Conservation (phyloP, 495 filamentous ascomycete genomes). For the Aspergillus hancockii region DNA sequence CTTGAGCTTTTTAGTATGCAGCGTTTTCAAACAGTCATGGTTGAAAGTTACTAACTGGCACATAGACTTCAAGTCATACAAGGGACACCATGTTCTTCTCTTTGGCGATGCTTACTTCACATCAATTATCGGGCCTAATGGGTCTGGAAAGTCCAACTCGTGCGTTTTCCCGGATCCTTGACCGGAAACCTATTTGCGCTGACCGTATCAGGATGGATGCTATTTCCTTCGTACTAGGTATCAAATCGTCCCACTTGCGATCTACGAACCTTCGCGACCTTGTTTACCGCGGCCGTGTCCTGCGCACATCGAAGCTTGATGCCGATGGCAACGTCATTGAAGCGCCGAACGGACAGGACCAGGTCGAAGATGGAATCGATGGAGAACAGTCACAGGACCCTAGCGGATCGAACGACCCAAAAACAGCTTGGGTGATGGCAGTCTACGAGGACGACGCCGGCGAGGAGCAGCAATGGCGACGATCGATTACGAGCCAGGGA, state of each 20-base stretch:
- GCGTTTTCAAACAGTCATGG: not conserved
- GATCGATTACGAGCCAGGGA: constrained; percentile 83
- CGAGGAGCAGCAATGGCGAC: constrained; percentile 94
- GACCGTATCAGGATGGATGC: constrained; percentile 81
- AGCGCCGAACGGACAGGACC: constrained; percentile 52
- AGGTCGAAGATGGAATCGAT: constrained; percentile 33
- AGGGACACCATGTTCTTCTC: constrained; percentile 88
- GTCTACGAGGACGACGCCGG: constrained; percentile 98
- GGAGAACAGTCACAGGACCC: constrained; percentile 51
- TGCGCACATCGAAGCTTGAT: constrained; percentile 88
- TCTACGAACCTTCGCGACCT: constrained; percentile 94
- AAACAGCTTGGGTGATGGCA: constrained; percentile 97
- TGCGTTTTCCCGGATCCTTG: constrained; percentile 44
- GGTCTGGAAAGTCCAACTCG: constrained; percentile 99
- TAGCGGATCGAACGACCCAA: constrained; percentile 70
- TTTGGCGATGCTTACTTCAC: constrained; percentile 99
- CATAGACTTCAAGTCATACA: constrained; percentile 98
- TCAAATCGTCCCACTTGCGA: constrained; percentile 95
- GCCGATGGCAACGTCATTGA: constrained; percentile 73
- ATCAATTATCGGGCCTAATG: constrained; percentile 98
- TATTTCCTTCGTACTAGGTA: constrained; percentile 97
- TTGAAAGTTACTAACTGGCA: constrained; percentile 29
- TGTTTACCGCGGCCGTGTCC: constrained; percentile 91
- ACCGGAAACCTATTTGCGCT: constrained; percentile 20
- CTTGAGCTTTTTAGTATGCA: constrained; percentile 89